These are phyloP conservation scores for Suillus lakei DNA, from an alignment of 768 basidiomycete species.

Conservation along the genomic window DNA sequence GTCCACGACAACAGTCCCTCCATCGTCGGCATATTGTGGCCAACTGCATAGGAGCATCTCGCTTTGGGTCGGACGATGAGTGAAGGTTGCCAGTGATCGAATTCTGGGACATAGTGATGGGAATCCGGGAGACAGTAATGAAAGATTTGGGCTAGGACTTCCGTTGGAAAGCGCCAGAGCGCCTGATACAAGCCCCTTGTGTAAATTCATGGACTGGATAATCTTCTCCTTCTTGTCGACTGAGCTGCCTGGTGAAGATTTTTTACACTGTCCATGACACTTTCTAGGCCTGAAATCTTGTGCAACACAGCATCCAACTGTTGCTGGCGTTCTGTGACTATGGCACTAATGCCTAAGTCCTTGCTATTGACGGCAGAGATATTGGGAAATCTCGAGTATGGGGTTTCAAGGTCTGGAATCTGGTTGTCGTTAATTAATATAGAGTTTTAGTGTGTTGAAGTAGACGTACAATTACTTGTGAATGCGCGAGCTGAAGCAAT, in stretches of 20 bases:
- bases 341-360: constrained; percentile 10
- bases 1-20: constrained; percentile 41
- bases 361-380: not conserved
- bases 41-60: constrained; percentile 41
- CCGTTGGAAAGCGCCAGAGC: constrained; percentile 47
- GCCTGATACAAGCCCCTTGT: constrained; percentile 28
- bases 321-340: constrained; percentile 18
- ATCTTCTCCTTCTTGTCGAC: constrained; percentile 21
- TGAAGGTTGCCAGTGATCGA: too few relatives aligned
- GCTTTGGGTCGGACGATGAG: constrained; percentile 1
- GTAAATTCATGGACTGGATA: constrained; percentile 18
- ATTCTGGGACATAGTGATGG: too few relatives aligned
- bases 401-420: constrained; percentile 22
- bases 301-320: constrained; percentile 21
- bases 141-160: constrained; percentile 54
- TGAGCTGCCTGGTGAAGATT: constrained; percentile 16
- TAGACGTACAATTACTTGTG: not conserved
- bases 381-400: constrained; percentile 19
- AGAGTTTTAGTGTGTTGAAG: not conserved
- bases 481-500: not conserved
- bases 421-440: not conserved
- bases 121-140: constrained; percentile 40
- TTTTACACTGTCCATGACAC: constrained; percentile 21
- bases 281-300: constrained; percentile 18
- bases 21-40: constrained; percentile 46